Base-by-base conservation (phyloP, 2,329 filamentous ascomycete species). In the Dryadomyces quercus-mongolicae region DNA sequence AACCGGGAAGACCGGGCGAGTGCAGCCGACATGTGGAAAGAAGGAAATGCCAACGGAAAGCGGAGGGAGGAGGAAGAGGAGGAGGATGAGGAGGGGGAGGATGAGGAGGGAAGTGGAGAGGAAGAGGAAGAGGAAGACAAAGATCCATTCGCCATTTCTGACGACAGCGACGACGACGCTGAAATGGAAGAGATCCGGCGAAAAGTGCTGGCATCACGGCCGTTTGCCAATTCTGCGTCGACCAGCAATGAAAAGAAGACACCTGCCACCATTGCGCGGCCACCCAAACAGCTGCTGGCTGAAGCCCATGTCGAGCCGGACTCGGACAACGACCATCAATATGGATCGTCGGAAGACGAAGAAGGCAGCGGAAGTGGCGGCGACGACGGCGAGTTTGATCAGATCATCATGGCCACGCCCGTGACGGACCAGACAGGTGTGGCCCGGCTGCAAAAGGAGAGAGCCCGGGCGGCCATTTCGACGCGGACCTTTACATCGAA, bases 151-250 rank as follows among this genome's bases (percentile, higher is more conserved):
- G 84, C 81, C 53, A 78, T 95, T 48, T 89, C 89, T 10, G 86
- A 90, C 54, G 85, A 88, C 61, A 82, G 80, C 36, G 85, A 95
- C 55, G 89, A 94, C 49, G 61, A 62, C 2, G 61, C 58, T 52
- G 84, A 90, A 65, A 97, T 97, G 91, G 91, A 88, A 40, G 91
- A 95, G 64, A 84, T 98, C 52, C 81, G 93, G 50, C 82, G 86
- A 54, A 88, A 88, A 62, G 89, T 97, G n/a, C 78, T 98, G 2
- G 86, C 85, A 7, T 95, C 92, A 7, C 96, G 92, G 65, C 82
- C 90, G 0, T 98, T 98, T 63, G 73, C 85, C 45, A 87, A 87
- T 60, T 70, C 76, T 10, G 64, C 68, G 57, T 62, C 45, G 44
- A 52, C 70, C 48, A 62, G 56, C 21, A 42, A 49, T 13, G 68